phyloP scores from a whole-genome alignment of 1,284 basidiomycete species.

The Ceratorhiza oryzae-sativae region DNA sequence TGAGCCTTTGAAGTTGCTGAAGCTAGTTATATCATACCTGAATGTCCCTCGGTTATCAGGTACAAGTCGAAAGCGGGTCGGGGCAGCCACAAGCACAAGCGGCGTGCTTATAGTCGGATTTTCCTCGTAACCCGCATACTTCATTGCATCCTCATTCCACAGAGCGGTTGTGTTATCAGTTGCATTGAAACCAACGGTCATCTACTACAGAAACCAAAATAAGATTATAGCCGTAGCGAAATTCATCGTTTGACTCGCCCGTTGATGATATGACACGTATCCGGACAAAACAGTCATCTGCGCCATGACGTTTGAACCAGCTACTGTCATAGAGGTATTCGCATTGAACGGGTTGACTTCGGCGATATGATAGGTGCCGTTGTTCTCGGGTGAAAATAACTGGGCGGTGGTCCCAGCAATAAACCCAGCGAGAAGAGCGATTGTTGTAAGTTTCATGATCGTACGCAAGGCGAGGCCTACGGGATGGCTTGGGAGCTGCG shows the following conservation, averaged over 20 bases:
- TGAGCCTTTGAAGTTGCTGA: too few relatives aligned
- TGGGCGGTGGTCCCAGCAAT: background rate
- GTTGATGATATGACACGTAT: background rate
- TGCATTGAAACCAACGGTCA: background rate
- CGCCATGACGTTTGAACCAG: background rate
- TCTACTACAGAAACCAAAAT: background rate
- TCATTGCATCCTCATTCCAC: background rate
- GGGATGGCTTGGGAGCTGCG: too few relatives aligned
- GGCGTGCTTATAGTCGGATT: background rate
- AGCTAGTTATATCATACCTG: too few relatives aligned
- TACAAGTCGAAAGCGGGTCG: background rate
- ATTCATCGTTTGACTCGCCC: too few relatives aligned
- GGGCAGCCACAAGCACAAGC: background rate
- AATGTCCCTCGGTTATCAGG: background rate
- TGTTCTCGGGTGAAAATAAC: background rate
- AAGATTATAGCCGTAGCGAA: too few relatives aligned
- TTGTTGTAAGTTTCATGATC: background rate
- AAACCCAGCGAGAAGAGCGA: background rate
- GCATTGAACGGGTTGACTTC: background rate
- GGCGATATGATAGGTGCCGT: background rate
- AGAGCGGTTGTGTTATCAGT: conserved; percentile 14
- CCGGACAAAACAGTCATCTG: background rate
- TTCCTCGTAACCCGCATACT: background rate
- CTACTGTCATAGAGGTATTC: background rate
- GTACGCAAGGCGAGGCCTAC: too few relatives aligned